Conservation (phyloP, 2,329 filamentous ascomycete genomes). For the Metarhizium sp. region DNA sequence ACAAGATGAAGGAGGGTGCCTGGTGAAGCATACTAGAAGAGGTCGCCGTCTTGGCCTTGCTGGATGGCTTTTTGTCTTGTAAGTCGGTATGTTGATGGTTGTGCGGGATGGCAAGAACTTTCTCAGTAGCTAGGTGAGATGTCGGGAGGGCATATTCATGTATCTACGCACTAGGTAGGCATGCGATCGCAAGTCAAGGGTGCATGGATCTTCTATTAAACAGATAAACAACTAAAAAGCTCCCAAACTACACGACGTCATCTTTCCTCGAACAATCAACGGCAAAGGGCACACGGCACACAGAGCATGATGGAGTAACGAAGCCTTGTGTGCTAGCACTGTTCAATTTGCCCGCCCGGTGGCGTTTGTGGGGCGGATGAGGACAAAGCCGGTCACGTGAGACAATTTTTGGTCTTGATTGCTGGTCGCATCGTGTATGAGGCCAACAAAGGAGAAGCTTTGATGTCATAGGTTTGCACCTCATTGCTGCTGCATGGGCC, state of each 20-base stretch:
- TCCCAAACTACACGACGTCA: slow-evolving; percentile 3
- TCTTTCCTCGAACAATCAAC: not conserved
- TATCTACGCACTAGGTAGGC: not conserved
- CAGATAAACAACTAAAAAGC: not conserved
- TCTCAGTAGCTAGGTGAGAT: not conserved
- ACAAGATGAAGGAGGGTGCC: not conserved
- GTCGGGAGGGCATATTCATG: too few species aligned
- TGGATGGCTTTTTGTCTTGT: not conserved
- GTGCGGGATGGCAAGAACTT: not conserved
- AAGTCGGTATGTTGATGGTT: not conserved
- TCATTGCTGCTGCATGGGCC: not conserved
- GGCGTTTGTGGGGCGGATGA: too few species aligned
- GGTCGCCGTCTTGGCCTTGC: slow-evolving; percentile 51
- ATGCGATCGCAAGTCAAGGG: not conserved
- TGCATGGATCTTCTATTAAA: not conserved
- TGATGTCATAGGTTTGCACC: not conserved
- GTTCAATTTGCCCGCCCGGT: too few species aligned
- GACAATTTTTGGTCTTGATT: too few species aligned
- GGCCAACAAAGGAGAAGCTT: not conserved
- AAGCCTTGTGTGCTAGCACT: too few species aligned
- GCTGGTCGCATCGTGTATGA: not conserved
- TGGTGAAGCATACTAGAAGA: slow-evolving; percentile 55
- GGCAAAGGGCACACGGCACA: too few species aligned
- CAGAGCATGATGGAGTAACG: too few species aligned
- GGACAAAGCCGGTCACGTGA: too few species aligned